These are phyloP conservation scores for Aspergillus steynii DNA, from an alignment of 495 filamentous ascomycete genomes.

Conservation along the genomic window DNA sequence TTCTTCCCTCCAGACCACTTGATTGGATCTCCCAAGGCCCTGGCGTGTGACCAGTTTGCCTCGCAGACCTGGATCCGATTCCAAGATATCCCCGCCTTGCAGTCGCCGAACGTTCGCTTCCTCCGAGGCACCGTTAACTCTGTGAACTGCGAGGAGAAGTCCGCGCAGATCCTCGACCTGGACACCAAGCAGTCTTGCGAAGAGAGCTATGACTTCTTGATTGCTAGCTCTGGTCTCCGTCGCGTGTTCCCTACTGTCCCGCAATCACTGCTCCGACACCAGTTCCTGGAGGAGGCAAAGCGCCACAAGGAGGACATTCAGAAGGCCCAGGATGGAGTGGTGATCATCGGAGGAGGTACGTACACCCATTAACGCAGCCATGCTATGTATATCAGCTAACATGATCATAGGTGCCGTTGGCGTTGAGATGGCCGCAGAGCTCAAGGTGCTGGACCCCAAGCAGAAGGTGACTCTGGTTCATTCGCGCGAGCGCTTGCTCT, in stretches of 20 bases:
- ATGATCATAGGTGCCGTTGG: slow-evolving; percentile 59
- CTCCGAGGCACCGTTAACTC: slow-evolving; percentile 57
- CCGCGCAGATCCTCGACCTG: slow-evolving; percentile 44
- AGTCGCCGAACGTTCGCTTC: slow-evolving; percentile 49
- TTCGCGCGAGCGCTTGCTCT: slow-evolving; percentile 61
- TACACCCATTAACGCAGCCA: slow-evolving; percentile 19
- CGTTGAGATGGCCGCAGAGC: slow-evolving; percentile 69
- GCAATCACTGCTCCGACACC: slow-evolving; percentile 49
- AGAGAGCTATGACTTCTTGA: slow-evolving; percentile 63
- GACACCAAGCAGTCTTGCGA: slow-evolving; percentile 21
- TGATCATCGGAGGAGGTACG: slow-evolving; percentile 57
- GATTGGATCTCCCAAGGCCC: slow-evolving; percentile 64
- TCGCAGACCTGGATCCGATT: slow-evolving; percentile 62
- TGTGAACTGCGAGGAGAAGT: slow-evolving; percentile 53
- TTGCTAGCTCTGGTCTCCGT: slow-evolving; percentile 60
- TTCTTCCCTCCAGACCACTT: slow-evolving; percentile 45
- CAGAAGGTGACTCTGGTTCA: slow-evolving; percentile 66
- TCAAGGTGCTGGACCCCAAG: slow-evolving; percentile 58
- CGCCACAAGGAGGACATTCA: slow-evolving; percentile 25
- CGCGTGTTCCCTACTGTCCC: slow-evolving; percentile 65
- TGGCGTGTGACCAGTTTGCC: slow-evolving; percentile 56
- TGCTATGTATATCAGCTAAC: slow-evolving; percentile 19
- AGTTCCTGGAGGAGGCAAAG: slow-evolving; percentile 57
- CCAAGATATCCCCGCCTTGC: slow-evolving; percentile 58
- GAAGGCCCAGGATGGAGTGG: slow-evolving; percentile 46